phyloP scores from a whole-genome alignment of 352 stramenopile genomes.

The Phytophthora pistaciae region DNA sequence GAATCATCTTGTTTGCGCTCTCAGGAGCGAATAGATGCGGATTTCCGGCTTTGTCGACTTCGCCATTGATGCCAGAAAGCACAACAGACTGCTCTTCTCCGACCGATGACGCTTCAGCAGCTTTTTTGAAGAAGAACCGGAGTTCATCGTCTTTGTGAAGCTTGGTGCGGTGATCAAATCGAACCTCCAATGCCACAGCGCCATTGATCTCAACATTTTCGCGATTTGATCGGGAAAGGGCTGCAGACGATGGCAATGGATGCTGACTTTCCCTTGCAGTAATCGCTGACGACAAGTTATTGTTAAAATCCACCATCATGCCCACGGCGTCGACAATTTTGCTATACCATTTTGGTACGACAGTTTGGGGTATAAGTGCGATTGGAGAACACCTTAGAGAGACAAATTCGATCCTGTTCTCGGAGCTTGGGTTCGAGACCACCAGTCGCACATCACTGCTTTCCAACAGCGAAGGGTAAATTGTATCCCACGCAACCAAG shows the following conservation, averaged over 20 bases:
- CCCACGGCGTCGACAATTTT: constrained; percentile 66
- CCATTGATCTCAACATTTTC: constrained; percentile 48
- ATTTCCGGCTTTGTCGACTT: constrained; percentile 29
- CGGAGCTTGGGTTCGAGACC: constrained; percentile 32
- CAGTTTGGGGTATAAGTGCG: constrained; percentile 32
- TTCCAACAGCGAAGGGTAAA: constrained; percentile 10
- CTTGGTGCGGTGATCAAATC: constrained; percentile 68
- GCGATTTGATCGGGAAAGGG: constrained; percentile 6
- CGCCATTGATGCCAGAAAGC: constrained; percentile 48
- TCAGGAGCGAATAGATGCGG: constrained; percentile 58
- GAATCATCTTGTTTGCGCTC: constrained; percentile 26
- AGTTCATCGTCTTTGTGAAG: constrained; percentile 46
- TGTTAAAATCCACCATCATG: constrained; percentile 66
- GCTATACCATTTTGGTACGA: constrained; percentile 66
- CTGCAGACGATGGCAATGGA: constrained; percentile 26
- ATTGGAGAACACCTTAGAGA: constrained; percentile 46
- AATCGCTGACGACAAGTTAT: constrained; percentile 42
- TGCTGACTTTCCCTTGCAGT: constrained; percentile 66
- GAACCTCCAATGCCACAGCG: constrained; percentile 73
- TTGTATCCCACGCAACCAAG: constrained; percentile 31
- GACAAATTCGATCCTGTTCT: constrained; percentile 32
- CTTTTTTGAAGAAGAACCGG: constrained; percentile 23
- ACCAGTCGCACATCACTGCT: constrained; percentile 29
- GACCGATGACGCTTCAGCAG: neutral
- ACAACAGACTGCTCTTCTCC: constrained; percentile 3